Percentiles rank a stretch among this genome's conserved stretches.
Conservation (phyloP, 768 basidiomycete genomes). For the Tylopilus intermedius region DNA sequence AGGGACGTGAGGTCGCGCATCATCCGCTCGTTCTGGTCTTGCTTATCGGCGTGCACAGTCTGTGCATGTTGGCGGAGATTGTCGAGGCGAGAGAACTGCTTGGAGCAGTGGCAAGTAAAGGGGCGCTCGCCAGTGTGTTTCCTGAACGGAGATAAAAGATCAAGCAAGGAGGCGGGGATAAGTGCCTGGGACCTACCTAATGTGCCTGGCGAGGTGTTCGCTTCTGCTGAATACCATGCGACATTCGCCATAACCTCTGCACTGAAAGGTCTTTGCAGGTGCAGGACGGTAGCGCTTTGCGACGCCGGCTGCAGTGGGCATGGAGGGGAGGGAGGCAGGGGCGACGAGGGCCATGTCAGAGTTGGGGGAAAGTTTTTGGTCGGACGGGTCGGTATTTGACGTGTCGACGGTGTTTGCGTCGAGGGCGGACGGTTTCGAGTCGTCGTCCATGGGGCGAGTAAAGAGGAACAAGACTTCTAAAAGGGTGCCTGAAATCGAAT, state of each 20-base stretch:
- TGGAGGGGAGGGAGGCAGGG: conserved; percentile 16
- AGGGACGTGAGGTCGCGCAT: conserved; percentile 84
- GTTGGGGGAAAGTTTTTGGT: conserved; percentile 7
- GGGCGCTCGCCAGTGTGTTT: conserved; percentile 98
- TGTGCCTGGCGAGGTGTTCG: conserved; percentile 94
- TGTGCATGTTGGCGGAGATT: conserved; percentile 96
- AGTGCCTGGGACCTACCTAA: conserved; percentile 59
- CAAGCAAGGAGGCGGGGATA: conserved; percentile 11
- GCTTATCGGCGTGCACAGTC: conserved; percentile 94
- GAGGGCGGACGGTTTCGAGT: conserved; percentile 31
- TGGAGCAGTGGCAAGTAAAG: conserved; percentile 92
- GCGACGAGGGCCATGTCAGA: conserved; percentile 35
- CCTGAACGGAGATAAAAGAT: conserved; percentile 42
- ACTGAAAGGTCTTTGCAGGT: conserved; percentile 92
- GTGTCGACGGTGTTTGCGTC: conserved; percentile 16
- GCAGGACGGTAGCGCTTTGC: conserved; percentile 74
- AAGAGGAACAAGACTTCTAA: conserved; percentile 33
- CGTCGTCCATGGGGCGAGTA: conserved; percentile 31
- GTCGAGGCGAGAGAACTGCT: conserved; percentile 93
- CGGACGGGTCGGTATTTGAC: neutral
- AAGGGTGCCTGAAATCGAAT: conserved; percentile 31
- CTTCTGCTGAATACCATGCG: conserved; percentile 94
- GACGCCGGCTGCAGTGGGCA: conserved; percentile 22
- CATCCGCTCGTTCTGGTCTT: conserved; percentile 83
- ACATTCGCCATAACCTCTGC: conserved; percentile 91